Evolutionary conservation across 2,329 filamentous ascomycete species (phyloP).

Genomic region (Nemania diffusa): DNA sequence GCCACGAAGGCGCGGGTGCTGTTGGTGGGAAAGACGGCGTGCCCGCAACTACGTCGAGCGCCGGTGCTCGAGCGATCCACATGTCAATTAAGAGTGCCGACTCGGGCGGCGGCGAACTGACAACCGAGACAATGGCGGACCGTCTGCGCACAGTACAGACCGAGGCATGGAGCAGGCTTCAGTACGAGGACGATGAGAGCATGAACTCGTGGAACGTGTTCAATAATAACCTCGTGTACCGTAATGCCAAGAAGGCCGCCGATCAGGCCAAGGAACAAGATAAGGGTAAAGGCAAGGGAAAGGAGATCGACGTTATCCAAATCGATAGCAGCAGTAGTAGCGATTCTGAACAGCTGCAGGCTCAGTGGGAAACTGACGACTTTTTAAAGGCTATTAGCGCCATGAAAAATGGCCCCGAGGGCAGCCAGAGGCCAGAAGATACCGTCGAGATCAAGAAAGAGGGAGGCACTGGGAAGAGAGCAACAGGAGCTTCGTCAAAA

Average conservation of each 20-base stretch:
- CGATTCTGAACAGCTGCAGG: constrained; percentile 39
- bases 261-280: constrained; percentile 29
- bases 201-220: constrained; percentile 80
- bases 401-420: constrained; percentile 43
- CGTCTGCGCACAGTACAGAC: constrained; percentile 81
- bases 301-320: constrained; percentile 30
- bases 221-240: constrained; percentile 74
- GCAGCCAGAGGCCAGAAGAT: constrained; percentile 36
- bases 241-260: constrained; percentile 29
- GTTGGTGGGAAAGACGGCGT: constrained; percentile 41
- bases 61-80: constrained; percentile 79
- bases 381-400: constrained; percentile 49
- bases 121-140: constrained; percentile 77
- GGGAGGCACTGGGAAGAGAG: constrained; percentile 31
- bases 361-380: constrained; percentile 47
- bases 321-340: constrained; percentile 34
- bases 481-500: constrained; percentile 40
- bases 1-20: constrained; percentile 51
- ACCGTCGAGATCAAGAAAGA: constrained; percentile 44
- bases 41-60: constrained; percentile 45
- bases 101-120: constrained; percentile 69
- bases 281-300: constrained; percentile 44
- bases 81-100: constrained; percentile 84
- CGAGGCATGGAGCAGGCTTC: constrained; percentile 82
- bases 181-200: constrained; percentile 84